phyloP scores from a whole-genome alignment of 345 rosid species.

The Sonneratia caseolaris region DNA sequence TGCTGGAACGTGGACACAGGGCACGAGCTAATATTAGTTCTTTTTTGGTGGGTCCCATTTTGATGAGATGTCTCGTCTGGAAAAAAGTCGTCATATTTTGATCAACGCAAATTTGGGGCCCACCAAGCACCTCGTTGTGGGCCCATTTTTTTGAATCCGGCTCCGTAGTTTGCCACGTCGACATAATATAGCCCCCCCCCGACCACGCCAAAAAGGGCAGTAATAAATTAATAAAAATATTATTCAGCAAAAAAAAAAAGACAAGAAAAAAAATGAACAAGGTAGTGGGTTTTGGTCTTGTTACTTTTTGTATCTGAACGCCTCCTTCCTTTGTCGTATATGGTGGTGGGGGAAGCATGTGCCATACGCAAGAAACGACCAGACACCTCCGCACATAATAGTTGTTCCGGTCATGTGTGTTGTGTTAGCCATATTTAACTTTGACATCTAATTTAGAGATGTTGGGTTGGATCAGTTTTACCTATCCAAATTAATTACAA shows the following conservation, averaged over 20 bases:
- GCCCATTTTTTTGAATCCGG: not conserved
- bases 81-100: slow-evolving; percentile 9
- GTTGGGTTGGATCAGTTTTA: too few species aligned
- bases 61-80: slow-evolving; percentile 7
- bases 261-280: too few species aligned
- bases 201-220: too few species aligned
- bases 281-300: not conserved
- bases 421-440: too few species aligned
- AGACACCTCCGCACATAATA: not conserved
- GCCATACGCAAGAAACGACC: slow-evolving; percentile 6
- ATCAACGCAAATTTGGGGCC: not conserved
- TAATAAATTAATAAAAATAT: not conserved
- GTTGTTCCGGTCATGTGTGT: too few species aligned
- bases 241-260: not conserved
- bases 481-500: too few species aligned
- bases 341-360: slow-evolving; percentile 8
- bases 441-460: too few species aligned
- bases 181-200: too few species aligned
- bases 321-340: not conserved
- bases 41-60: slow-evolving; percentile 5
- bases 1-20: not conserved
- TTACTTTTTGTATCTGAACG: not conserved
- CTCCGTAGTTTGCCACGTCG: slow-evolving; percentile 4
- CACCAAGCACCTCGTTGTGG: not conserved
- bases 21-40: not conserved